These are phyloP conservation scores for Rhynchosporium graminicola DNA, from an alignment of 2,329 filamentous ascomycete genomes.

Conservation along the genomic window DNA sequence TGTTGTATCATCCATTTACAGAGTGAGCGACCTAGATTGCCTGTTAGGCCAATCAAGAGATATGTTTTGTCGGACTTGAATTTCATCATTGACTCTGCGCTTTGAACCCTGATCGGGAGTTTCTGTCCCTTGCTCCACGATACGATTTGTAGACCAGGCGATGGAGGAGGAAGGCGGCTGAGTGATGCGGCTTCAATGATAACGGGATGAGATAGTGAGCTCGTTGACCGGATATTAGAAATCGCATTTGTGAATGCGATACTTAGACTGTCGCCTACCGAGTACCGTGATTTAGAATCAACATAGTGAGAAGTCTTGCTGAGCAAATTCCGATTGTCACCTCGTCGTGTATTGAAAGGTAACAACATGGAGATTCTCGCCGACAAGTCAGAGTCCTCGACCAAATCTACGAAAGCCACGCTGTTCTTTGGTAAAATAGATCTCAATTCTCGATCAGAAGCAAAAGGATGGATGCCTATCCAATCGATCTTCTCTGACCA, in stretches of 20 bases:
- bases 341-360: constrained; percentile 1
- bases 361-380: neutral
- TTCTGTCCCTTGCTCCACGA: constrained; percentile 11
- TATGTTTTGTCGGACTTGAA: constrained; percentile 39
- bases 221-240: constrained; percentile 2
- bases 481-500: neutral
- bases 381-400: neutral
- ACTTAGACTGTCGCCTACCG: constrained; percentile 11
- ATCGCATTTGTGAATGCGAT: constrained; percentile 15
- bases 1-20: constrained; percentile 45
- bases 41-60: constrained; percentile 37
- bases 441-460: constrained; percentile 10
- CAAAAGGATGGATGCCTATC: constrained; percentile 5
- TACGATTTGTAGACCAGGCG: constrained; percentile 7
- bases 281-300: neutral
- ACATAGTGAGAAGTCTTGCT: neutral
- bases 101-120: constrained; percentile 3
- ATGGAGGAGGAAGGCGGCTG: neutral
- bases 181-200: neutral
- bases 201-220: neutral
- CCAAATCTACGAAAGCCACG: constrained; percentile 15
- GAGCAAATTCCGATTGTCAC: neutral
- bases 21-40: constrained; percentile 43
- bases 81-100: constrained; percentile 13
- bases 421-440: neutral